phyloP scores from a whole-genome alignment of 805 yeast species.

The Starmerella powellii region DNA sequence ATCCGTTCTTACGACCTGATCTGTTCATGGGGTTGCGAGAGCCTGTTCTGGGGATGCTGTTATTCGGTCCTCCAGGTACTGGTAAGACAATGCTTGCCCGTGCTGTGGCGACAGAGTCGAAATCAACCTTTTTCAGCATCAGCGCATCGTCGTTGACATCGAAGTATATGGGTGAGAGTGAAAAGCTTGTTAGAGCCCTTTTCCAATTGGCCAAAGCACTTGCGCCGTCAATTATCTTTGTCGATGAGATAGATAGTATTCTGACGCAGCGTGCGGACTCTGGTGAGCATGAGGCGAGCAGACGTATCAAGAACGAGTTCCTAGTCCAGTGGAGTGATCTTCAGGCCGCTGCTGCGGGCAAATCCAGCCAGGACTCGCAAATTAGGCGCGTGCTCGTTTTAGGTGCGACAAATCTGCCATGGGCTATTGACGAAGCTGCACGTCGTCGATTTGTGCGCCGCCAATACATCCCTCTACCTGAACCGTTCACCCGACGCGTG shows the following conservation, averaged over 20 bases:
- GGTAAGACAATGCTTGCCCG: constrained; percentile 96
- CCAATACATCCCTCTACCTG: constrained; percentile 90
- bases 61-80: constrained; percentile 98
- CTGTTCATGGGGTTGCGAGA: constrained; percentile 80
- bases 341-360: constrained; percentile 75
- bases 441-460: constrained; percentile 83
- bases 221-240: constrained; percentile 87
- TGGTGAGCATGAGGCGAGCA: constrained; percentile 73
- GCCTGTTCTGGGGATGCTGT: constrained; percentile 90
- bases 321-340: constrained; percentile 89
- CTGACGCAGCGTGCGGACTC: constrained; percentile 67
- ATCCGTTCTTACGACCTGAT: constrained; percentile 90
- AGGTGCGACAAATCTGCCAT: constrained; percentile 92
- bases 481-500: constrained; percentile 59
- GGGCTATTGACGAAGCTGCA: constrained; percentile 96
- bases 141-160: constrained; percentile 85
- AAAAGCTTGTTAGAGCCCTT: constrained; percentile 79
- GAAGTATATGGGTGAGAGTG: constrained; percentile 75
- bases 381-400: constrained; percentile 67
- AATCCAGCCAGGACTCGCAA: constrained; percentile 39
- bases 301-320: constrained; percentile 87
- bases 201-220: constrained; percentile 72
- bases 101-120: constrained; percentile 92
- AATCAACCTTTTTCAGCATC: constrained; percentile 82
- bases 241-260: constrained; percentile 90